Evolutionary conservation across 768 basidiomycete genomes (phyloP).

Genomic region (Artomyces pyxidatus): DNA sequence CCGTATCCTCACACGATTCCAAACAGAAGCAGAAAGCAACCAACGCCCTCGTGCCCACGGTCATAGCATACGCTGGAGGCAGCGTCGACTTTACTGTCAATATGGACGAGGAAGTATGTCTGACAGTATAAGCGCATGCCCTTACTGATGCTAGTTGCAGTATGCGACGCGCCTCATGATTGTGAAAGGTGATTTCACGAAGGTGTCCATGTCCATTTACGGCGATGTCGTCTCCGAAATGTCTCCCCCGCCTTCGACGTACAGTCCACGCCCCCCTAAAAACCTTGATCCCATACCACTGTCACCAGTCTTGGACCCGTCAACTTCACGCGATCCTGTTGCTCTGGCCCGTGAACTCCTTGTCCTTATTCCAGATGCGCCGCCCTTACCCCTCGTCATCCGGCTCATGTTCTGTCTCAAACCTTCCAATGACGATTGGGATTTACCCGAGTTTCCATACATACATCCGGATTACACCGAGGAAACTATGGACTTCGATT

Average conservation of each 20-base stretch:
- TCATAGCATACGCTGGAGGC: constrained; percentile 64
- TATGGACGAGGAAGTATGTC: constrained; percentile 59
- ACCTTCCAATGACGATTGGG: constrained; percentile 74
- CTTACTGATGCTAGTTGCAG: constrained; percentile 26
- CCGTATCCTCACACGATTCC: constrained; percentile 33
- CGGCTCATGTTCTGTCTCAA: constrained; percentile 77
- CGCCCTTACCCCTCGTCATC: constrained; percentile 55
- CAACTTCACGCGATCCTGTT: constrained; percentile 52
- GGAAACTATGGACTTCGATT: constrained; percentile 43
- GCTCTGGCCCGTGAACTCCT: constrained; percentile 55
- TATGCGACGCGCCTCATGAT: constrained; percentile 75
- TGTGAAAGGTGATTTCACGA: constrained; percentile 64
- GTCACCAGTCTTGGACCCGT: constrained; percentile 49
- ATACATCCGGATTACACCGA: constrained; percentile 53
- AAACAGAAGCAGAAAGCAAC: constrained; percentile 57
- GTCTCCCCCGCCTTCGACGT: constrained; percentile 26
- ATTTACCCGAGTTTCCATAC: constrained; percentile 63
- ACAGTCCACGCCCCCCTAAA: constrained; percentile 35
- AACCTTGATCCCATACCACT: constrained; percentile 31
- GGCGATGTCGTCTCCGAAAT: constrained; percentile 46
- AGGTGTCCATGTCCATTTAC: constrained; percentile 54
- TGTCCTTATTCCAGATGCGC: constrained; percentile 49
- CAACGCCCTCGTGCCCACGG: constrained; percentile 67
- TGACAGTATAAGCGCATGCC: neutral
- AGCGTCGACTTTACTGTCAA: constrained; percentile 58